Evolutionary conservation across 129 eudicot species (phyloP), one percentile per base, ranked within the genome.

Genomic region (Helichrysum umbraculigerum): DNA sequence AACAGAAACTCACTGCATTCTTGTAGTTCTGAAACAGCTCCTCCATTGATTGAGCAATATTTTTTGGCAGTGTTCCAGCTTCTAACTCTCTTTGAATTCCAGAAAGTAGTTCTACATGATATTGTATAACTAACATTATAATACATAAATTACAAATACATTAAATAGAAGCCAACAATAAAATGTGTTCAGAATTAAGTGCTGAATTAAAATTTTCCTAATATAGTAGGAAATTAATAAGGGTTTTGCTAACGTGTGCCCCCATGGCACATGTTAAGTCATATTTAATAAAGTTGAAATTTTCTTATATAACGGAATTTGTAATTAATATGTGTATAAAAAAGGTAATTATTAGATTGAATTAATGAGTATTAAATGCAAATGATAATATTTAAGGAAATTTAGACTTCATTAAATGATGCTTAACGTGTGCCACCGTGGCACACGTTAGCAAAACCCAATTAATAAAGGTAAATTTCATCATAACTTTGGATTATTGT

Each of bases 1-100:
- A 71, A 73, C 66, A 81, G 66, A 52, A 62, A 67, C 65, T 90
- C 85, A 95, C 99, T 59, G 97, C 99, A 70, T 86, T 90, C 79
- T 87, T 88, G 83, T 91, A 95, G 80, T 89, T 89, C 61, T 85
- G 82, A 84, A 86, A 95, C 69, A 95, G 89, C 79, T 88, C 99
- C 85, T 86, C 92, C 97, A 95, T 89, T 17, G 85, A 89, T 42
- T 73, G 79, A 76, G 96, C 97, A 52, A 95, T 56, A 81, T 68
- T 69, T 58, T 42, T 39, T 59, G 99, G 97, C 71, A 95, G 78
- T 51, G 78, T 86, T 76, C 95, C 97, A 75, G 88, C 88, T 80
- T 95, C 96, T 76, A 81, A 71, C 82, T 89, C 99, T 77, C 84
- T 89, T 80, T 83, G 87, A 52, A 95, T 87, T 74, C 81, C 90